phyloP scores from a whole-genome alignment of 257 asterid genomes.

The Gentiana macrophylla region DNA sequence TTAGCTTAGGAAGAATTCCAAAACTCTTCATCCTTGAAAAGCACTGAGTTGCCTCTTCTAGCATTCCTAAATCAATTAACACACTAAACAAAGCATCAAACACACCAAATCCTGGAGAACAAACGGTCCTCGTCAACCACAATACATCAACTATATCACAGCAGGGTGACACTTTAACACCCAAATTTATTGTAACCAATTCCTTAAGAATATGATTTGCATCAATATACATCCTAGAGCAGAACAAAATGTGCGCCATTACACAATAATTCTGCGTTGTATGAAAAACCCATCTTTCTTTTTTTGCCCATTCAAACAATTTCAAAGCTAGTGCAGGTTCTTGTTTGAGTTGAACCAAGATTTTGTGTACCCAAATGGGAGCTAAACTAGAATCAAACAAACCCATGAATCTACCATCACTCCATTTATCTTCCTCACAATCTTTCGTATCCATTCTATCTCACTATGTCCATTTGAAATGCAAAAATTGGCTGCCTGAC shows the following conservation, averaged over 20 bases:
- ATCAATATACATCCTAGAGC: conserved; percentile 60
- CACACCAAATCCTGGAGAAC: conserved; percentile 63
- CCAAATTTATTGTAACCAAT: conserved; percentile 32
- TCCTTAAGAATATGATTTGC: conserved; percentile 44
- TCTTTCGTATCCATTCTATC: conserved; percentile 23
- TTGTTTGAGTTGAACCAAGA: conserved; percentile 43
- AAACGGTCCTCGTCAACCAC: conserved; percentile 62
- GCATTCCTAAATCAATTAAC: conserved; percentile 54
- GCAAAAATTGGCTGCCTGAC: conserved; percentile 19
- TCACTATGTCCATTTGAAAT: conserved; percentile 20
- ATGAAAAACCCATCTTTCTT: conserved; percentile 35
- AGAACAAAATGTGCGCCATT: conserved; percentile 74
- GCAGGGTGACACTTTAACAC: conserved; percentile 13
- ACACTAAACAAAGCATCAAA: conserved; percentile 70
- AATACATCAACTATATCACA: conserved; percentile 43
- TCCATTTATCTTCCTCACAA: conserved; percentile 59
- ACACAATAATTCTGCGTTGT: conserved; percentile 59
- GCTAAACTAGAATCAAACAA: conserved; percentile 38
- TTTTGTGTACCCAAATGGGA: conserved; percentile 48
- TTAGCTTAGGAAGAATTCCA: conserved; percentile 51
- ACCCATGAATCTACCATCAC: conserved; percentile 33
- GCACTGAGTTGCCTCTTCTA: conserved; percentile 71
- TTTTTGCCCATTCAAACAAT: conserved; percentile 60
- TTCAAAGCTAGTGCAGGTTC: conserved; percentile 74
- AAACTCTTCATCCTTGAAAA: conserved; percentile 56